Evolutionary conservation across 75 land plant species (phyloP).

Genomic region (Selaginella tamariscina): DNA sequence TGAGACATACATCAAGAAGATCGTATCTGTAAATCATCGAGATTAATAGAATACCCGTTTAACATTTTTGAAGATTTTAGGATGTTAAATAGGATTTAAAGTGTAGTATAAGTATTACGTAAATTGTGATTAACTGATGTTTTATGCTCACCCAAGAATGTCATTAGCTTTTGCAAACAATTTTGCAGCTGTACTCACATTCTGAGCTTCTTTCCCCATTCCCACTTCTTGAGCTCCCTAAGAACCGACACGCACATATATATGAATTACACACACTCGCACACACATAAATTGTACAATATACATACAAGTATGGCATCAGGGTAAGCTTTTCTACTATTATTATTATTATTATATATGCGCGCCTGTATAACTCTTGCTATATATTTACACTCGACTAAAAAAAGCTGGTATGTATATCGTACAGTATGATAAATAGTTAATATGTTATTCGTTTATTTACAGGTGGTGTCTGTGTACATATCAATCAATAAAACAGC

Average conservation of each 20-base stretch:
- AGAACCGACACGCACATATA: neutral
- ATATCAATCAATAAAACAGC: no score
- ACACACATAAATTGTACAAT: neutral
- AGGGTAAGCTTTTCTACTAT: neutral
- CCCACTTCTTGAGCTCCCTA: slow-evolving; percentile 99
- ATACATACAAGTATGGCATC: neutral
- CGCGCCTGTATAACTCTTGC: no score
- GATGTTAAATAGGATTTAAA: neutral
- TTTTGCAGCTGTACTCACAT: slow-evolving; percentile 72
- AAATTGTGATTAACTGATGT: neutral
- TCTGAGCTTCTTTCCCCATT: slow-evolving; percentile 81
- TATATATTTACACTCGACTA: no score
- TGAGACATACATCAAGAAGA: slow-evolving; percentile 69
- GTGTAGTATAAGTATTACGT: slow-evolving; percentile 6
- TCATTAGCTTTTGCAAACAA: slow-evolving; percentile 76
- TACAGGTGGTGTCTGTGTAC: no score
- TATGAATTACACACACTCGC: neutral
- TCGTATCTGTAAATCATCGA: slow-evolving; percentile 47
- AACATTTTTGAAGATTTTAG: neutral
- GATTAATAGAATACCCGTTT: neutral
- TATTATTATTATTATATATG: no score
- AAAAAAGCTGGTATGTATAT: neutral
- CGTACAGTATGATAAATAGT: neutral
- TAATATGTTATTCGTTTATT: no score
- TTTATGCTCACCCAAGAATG: slow-evolving; percentile 71